Evolutionary conservation across 495 filamentous ascomycete species (phyloP).

Genomic region (Talaromyces stipitatus): DNA sequence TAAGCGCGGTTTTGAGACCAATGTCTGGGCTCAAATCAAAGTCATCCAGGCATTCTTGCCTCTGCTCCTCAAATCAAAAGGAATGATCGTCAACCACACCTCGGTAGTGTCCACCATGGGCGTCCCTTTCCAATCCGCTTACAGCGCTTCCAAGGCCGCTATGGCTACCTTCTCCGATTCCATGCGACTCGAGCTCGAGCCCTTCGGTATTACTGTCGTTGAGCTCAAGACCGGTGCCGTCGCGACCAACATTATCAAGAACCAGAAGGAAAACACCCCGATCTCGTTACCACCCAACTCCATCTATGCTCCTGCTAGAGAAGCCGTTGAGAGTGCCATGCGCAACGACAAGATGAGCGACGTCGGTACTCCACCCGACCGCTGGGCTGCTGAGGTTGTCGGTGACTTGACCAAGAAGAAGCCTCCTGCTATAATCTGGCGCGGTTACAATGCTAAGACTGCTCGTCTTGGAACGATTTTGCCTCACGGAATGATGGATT

Average conservation of each 20-base stretch:
- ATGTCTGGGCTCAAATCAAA: slow-evolving; percentile 44
- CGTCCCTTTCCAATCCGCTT: slow-evolving; percentile 18
- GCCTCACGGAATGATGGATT: slow-evolving; percentile 4
- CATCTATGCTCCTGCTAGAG: neutral
- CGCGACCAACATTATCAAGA: slow-evolving; percentile 5
- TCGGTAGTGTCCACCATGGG: slow-evolving; percentile 32
- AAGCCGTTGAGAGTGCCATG: slow-evolving; percentile 1
- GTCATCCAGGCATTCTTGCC: slow-evolving; percentile 49
- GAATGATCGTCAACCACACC: slow-evolving; percentile 41
- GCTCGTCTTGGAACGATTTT: slow-evolving; percentile 1
- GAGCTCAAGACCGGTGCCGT: slow-evolving; percentile 17
- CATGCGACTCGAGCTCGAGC: slow-evolving; percentile 45
- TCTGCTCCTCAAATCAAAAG: slow-evolving; percentile 37
- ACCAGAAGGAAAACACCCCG: slow-evolving; percentile 1
- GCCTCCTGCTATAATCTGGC: slow-evolving; percentile 1
- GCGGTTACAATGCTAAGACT: neutral
- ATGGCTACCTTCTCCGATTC: slow-evolving; percentile 34
- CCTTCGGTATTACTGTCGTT: slow-evolving; percentile 25
- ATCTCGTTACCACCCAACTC: neutral
- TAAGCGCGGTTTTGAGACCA: slow-evolving; percentile 42
- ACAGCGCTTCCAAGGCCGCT: slow-evolving; percentile 49
- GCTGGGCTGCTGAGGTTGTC: slow-evolving; percentile 1
- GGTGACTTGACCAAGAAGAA: slow-evolving; percentile 2
- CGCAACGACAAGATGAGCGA: neutral
- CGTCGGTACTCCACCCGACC: neutral